Percentiles rank a stretch among this genome's conserved stretches.
These are phyloP conservation scores for Exserohilum turcica DNA, from an alignment of 2,329 filamentous ascomycete species.

Conservation along the genomic window DNA sequence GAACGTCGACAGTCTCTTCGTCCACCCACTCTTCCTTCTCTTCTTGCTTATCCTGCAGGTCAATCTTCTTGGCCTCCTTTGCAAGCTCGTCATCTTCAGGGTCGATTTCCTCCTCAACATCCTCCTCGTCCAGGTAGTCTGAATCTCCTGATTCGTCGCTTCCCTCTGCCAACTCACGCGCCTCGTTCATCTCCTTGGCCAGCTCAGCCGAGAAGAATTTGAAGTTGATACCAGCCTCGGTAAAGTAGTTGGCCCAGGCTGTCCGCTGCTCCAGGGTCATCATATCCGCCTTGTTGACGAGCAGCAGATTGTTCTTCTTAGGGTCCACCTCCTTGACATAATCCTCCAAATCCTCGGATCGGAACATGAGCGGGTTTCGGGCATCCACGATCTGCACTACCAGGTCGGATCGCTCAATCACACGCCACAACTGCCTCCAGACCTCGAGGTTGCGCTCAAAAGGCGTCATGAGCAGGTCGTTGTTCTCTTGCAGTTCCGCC, in stretches of 20 bases:
- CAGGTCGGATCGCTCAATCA: conserved; percentile 94
- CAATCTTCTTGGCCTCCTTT: conserved; percentile 52
- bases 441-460: conserved; percentile 98
- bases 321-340: conserved; percentile 93
- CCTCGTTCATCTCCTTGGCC: conserved; percentile 87
- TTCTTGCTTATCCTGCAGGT: conserved; percentile 52
- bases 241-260: conserved; percentile 86
- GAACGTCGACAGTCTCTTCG: conserved; percentile 46
- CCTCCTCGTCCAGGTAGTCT: conserved; percentile 51
- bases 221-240: conserved; percentile 80
- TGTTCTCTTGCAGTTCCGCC: conserved; percentile 89
- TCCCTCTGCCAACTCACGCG: conserved; percentile 61
- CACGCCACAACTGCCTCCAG: conserved; percentile 96
- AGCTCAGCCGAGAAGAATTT: conserved; percentile 95
- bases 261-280: conserved; percentile 85
- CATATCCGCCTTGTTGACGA: conserved; percentile 99
- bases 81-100: conserved; percentile 57
- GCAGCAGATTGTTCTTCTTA: conserved; percentile 84
- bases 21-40: conserved; percentile 50
- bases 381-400: conserved; percentile 99
- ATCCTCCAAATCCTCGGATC: conserved; percentile 87
- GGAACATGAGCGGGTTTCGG: conserved; percentile 89
- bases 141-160: conserved; percentile 46
- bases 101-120: conserved; percentile 50
- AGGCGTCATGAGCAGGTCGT: conserved; percentile 94